phyloP scores from a whole-genome alignment of 225 moss, liverwort and hornwort genomes.

The Physcomitrellopsis africana region DNA sequence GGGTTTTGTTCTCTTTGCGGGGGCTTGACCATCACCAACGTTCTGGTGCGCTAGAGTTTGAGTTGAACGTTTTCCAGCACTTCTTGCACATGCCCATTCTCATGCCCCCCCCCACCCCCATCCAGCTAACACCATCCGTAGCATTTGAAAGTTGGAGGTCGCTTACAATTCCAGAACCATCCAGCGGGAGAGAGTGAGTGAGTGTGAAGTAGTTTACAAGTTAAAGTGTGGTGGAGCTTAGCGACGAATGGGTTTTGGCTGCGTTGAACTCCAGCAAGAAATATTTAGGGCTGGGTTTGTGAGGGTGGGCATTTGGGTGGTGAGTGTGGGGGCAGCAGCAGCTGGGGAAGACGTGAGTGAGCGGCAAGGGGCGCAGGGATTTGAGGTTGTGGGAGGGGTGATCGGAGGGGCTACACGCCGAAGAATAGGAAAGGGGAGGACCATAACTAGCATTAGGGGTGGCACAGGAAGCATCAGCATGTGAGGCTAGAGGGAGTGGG shows the following conservation, averaged over 20 bases:
- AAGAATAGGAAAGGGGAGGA: conserved; percentile 59
- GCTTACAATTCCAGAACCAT: conserved; percentile 38
- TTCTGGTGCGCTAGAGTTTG: no score
- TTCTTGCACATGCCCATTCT: no score
- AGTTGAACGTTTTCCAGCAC: no score
- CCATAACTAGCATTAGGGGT: conserved; percentile 13
- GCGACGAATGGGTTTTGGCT: no score
- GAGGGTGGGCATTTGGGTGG: conserved; percentile 15
- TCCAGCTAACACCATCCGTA: neutral
- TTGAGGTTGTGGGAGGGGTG: conserved; percentile 8
- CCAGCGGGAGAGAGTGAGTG: conserved; percentile 14
- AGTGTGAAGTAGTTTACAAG: neutral
- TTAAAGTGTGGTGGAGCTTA: neutral
- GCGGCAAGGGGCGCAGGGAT: neutral
- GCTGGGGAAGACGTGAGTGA: neutral
- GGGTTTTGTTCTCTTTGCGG: no score
- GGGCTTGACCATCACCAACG: no score
- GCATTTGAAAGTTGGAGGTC: conserved; percentile 17
- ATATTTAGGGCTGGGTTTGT: conserved; percentile 16
- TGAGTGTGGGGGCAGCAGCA: conserved; percentile 19
- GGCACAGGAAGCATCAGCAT: conserved; percentile 35
- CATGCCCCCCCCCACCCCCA: no score
- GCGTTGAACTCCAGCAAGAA: neutral
- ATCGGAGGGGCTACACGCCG: conserved; percentile 51
- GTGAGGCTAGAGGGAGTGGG: conserved; percentile 54